Percentiles rank a stretch among this genome's conserved stretches.
Evolutionary conservation across 2,329 filamentous ascomycete species (phyloP).

Genomic region (Aspergillus fumigatus): DNA sequence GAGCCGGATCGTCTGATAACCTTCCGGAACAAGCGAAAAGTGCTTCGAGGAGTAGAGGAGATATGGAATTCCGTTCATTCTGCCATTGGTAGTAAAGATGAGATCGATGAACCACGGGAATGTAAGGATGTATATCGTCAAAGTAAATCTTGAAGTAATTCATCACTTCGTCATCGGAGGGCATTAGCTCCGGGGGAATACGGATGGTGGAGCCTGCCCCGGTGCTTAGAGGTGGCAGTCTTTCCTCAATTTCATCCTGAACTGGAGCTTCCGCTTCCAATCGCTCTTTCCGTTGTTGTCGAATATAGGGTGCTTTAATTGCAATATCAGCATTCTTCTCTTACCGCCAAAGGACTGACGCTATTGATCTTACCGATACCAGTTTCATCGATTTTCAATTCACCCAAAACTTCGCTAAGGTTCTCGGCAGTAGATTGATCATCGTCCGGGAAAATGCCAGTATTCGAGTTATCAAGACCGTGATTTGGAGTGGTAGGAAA

Average conservation of each 20-base stretch:
- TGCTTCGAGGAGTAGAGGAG: slow-evolving; percentile 81
- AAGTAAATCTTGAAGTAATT: slow-evolving; percentile 92
- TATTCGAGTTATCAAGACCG: slow-evolving; percentile 29
- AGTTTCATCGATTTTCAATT: slow-evolving; percentile 79
- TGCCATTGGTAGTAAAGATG: slow-evolving; percentile 89
- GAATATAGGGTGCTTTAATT: slow-evolving; percentile 72
- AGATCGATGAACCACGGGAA: slow-evolving; percentile 78
- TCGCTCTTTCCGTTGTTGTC: slow-evolving; percentile 52
- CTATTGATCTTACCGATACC: slow-evolving; percentile 64
- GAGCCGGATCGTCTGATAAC: slow-evolving; percentile 74
- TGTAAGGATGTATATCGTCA: slow-evolving; percentile 82
- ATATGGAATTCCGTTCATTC: slow-evolving; percentile 74
- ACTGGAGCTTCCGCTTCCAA: slow-evolving; percentile 52
- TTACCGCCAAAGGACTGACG: background rate
- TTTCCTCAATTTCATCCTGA: slow-evolving; percentile 66
- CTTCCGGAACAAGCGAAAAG: slow-evolving; percentile 86
- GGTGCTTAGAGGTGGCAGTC: slow-evolving; percentile 63
- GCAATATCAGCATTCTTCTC: slow-evolving; percentile 5
- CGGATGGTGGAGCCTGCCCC: slow-evolving; percentile 72
- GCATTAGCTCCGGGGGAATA: slow-evolving; percentile 92
- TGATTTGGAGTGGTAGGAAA: slow-evolving; percentile 24
- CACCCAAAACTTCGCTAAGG: slow-evolving; percentile 75
- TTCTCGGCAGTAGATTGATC: slow-evolving; percentile 66
- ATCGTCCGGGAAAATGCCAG: slow-evolving; percentile 53
- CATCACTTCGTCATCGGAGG: slow-evolving; percentile 72